A percentile compares a stretch with the other conserved stretches of the same genome.
Evolutionary conservation across 108 stramenopile genomes (phyloP).

Genomic region (Schizochytrium sp.): DNA sequence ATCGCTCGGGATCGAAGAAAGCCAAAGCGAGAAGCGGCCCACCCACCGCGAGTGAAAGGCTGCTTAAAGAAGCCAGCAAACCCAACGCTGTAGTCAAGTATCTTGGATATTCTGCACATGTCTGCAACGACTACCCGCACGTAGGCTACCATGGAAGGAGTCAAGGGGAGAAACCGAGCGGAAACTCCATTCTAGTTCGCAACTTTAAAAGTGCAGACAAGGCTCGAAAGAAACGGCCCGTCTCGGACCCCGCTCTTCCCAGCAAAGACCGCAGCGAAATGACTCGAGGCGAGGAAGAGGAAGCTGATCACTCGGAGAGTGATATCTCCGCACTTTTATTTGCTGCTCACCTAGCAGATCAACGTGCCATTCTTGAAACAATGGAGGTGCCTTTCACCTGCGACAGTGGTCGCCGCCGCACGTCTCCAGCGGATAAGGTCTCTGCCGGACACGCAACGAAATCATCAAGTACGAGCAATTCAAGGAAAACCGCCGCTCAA

Average conservation of each 20-base stretch:
- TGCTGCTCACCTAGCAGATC: no score
- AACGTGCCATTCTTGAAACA: no score
- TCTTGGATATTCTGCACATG: not conserved
- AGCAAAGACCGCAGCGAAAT: not conserved
- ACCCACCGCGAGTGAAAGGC: not conserved
- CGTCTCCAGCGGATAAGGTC: no score
- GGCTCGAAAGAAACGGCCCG: not conserved
- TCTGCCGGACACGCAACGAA: no score
- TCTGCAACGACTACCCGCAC: not conserved
- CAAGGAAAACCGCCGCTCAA: no score
- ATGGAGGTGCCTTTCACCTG: no score
- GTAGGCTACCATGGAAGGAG: not conserved
- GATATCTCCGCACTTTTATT: no score
- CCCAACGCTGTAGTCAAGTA: not conserved
- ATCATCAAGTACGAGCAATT: no score
- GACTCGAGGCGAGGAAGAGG: not conserved
- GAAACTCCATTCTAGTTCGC: not conserved
- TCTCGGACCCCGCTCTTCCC: not conserved
- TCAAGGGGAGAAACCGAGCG: not conserved
- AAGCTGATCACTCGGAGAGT: no score
- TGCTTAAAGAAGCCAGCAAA: not conserved
- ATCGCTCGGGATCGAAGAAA: not conserved
- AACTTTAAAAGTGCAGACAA: not conserved
- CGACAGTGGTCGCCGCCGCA: no score
- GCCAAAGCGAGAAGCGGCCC: not conserved